Evolutionary conservation across 768 basidiomycete species (phyloP).

Genomic region (Mycena albidolilacea): DNA sequence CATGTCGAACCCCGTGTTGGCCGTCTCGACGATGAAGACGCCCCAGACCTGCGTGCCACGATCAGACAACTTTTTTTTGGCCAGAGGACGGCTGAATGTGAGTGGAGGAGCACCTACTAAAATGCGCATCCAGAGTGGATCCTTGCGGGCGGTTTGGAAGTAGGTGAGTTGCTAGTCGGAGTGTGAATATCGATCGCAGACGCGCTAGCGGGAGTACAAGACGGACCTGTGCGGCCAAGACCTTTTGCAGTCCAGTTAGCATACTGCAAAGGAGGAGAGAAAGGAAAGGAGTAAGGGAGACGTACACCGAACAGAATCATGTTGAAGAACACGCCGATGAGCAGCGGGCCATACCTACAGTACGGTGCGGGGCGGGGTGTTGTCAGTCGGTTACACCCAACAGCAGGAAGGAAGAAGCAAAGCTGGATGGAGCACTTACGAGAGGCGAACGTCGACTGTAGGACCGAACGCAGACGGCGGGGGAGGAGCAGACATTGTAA

Average conservation of each 20-base stretch:
- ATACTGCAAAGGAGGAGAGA: no score
- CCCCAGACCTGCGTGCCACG: not conserved
- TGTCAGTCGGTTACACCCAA: not conserved
- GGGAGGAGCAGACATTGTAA: not conserved
- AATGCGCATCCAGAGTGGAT: not conserved
- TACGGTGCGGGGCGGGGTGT: no score
- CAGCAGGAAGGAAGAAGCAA: not conserved
- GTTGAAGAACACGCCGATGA: slow-evolving; percentile 26
- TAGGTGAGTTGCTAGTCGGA: slow-evolving; percentile 8
- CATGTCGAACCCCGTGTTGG: slow-evolving; percentile 22
- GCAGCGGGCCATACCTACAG: not conserved
- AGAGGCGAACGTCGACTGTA: not conserved
- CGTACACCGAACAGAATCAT: slow-evolving; percentile 25
- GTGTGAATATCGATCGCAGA: not conserved
- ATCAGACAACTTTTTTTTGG: not conserved
- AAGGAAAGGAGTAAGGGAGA: not conserved
- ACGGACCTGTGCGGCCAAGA: not conserved
- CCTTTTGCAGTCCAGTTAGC: not conserved
- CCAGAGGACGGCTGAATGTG: no score
- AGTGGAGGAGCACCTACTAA: not conserved
- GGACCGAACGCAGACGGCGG: not conserved
- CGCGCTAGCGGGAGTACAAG: not conserved
- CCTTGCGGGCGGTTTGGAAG: slow-evolving; percentile 1
- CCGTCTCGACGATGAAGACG: slow-evolving; percentile 5
- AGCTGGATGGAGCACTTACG: not conserved